Evolutionary conservation across 495 filamentous ascomycete species (phyloP).

Genomic region (Penicillium verhagenii): DNA sequence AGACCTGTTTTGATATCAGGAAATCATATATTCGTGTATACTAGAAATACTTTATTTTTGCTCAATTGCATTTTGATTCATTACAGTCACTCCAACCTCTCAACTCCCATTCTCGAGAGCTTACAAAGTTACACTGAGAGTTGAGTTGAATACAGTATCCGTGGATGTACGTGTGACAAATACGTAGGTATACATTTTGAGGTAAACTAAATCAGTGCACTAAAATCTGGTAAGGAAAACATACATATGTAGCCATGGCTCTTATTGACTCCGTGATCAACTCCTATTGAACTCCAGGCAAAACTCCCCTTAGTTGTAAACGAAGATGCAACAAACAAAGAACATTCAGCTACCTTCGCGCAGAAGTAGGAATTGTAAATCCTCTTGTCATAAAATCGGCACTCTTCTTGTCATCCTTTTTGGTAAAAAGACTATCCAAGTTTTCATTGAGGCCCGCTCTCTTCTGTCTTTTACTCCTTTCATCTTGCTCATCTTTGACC

Average conservation of each 20-base stretch:
- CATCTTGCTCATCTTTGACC: conserved; percentile 82
- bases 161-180: too few relatives aligned
- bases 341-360: conserved; percentile 23
- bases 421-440: conserved; percentile 67
- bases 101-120: too few relatives aligned
- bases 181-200: background rate
- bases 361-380: conserved; percentile 57
- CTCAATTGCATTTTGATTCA: conserved; percentile 17
- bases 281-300: conserved; percentile 6
- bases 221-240: too few relatives aligned
- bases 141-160: too few relatives aligned
- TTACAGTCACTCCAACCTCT: too few relatives aligned
- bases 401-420: conserved; percentile 50
- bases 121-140: too few relatives aligned
- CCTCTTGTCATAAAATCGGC: conserved; percentile 79
- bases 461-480: conserved; percentile 76
- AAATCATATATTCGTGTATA: conserved; percentile 28
- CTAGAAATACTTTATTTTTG: conserved; percentile 22
- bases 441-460: conserved; percentile 63
- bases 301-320: background rate
- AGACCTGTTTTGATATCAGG: conserved; percentile 14
- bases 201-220: too few relatives aligned
- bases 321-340: conserved; percentile 1
- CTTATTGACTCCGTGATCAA: background rate
- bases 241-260: too few relatives aligned